These are phyloP conservation scores for Lipomyces kockii DNA, from an alignment of 805 yeast species.

Conservation along the genomic window DNA sequence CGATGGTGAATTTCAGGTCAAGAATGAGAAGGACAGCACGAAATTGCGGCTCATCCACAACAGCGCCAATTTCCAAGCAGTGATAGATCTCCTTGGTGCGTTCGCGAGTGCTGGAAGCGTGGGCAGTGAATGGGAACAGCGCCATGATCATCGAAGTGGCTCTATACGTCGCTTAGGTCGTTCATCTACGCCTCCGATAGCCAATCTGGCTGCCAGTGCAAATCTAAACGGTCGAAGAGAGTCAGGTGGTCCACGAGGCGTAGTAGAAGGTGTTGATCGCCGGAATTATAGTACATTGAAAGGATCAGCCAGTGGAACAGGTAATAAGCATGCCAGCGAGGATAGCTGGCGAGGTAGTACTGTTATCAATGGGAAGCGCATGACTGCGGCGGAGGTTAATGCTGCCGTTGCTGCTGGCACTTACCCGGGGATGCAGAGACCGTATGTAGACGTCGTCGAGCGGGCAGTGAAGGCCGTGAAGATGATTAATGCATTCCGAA, in stretches of 20 bases:
- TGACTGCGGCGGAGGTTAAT: slow-evolving; percentile 37
- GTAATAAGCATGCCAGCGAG: slow-evolving; percentile 5
- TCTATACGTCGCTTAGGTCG: slow-evolving; percentile 19
- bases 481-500: slow-evolving; percentile 46
- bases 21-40: slow-evolving; percentile 13
- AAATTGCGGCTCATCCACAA: slow-evolving; percentile 17
- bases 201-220: neutral
- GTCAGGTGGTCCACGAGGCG: slow-evolving; percentile 3
- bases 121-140: slow-evolving; percentile 36
- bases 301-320: neutral
- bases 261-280: slow-evolving; percentile 14
- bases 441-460: slow-evolving; percentile 58
- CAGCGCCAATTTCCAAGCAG: slow-evolving; percentile 35
- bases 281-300: slow-evolving; percentile 33
- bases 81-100: slow-evolving; percentile 38
- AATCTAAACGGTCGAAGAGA: neutral
- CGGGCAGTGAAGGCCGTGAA: slow-evolving; percentile 51
- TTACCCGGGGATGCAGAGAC: slow-evolving; percentile 32
- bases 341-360: slow-evolving; percentile 19
- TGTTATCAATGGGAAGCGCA: slow-evolving; percentile 23
- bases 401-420: slow-evolving; percentile 37
- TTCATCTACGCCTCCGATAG: slow-evolving; percentile 23
- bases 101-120: slow-evolving; percentile 39
- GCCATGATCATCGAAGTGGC: slow-evolving; percentile 21
- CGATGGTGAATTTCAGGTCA: slow-evolving; percentile 7